Conservation (phyloP, 177 flowering plant species). For the Vitis hybrid region DNA sequence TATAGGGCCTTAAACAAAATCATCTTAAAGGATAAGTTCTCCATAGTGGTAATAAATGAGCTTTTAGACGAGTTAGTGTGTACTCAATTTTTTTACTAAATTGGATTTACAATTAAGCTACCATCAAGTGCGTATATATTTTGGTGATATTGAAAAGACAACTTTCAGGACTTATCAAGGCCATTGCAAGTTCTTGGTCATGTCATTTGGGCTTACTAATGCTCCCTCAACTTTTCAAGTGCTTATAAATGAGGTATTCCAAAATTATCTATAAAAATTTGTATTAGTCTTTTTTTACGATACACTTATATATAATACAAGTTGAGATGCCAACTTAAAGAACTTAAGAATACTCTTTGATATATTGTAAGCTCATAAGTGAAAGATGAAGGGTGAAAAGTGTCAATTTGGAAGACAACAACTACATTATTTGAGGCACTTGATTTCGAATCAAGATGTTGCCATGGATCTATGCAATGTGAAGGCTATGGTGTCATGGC, state of each 20-base stretch:
- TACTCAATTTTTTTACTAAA: too few relatives aligned
- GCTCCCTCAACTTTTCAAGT: too few relatives aligned
- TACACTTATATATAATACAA: slow-evolving; percentile 5
- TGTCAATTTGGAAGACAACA: neutral
- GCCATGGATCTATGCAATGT: neutral
- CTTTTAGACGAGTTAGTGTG: neutral
- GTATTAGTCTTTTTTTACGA: slow-evolving; percentile 5
- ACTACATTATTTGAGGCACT: neutral
- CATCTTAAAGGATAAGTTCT: neutral
- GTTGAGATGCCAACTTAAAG: neutral
- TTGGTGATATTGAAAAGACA: too few relatives aligned
- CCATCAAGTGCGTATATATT: too few relatives aligned
- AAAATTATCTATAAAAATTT: neutral
- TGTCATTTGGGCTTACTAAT: too few relatives aligned
- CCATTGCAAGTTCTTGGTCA: too few relatives aligned
- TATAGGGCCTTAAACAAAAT: neutral
- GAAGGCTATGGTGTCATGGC: neutral
- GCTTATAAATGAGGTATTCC: neutral
- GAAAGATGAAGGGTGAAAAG: neutral
- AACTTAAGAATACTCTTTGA: neutral
- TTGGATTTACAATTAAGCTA: too few relatives aligned
- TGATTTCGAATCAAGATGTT: neutral
- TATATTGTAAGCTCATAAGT: neutral
- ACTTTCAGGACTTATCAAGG: too few relatives aligned
- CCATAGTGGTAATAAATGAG: neutral